Percentiles rank a stretch among this genome's conserved stretches.
Evolutionary conservation across 768 basidiomycete species (phyloP).

Genomic region (Leucogyrophana mollusca): DNA sequence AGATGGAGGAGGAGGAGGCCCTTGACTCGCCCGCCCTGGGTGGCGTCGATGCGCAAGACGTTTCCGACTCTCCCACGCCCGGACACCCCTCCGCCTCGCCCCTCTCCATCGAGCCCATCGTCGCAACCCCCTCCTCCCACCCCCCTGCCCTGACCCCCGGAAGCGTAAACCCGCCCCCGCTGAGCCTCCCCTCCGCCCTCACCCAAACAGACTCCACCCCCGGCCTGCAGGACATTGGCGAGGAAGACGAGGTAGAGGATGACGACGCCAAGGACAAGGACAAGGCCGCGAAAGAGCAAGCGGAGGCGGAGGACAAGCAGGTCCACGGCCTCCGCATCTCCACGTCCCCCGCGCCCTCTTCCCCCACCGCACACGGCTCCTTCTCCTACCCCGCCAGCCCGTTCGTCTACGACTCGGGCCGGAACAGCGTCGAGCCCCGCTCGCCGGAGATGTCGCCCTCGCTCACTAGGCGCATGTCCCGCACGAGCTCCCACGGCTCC

Average conservation of each 20-base stretch:
- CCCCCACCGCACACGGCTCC: conserved; percentile 24
- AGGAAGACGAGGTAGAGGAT: conserved; percentile 50
- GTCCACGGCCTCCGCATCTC: conserved; percentile 58
- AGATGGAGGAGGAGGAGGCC: conserved; percentile 37
- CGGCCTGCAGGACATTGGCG: conserved; percentile 55
- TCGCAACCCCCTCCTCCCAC: conserved; percentile 33
- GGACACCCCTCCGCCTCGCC: conserved; percentile 9
- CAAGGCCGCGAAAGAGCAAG: conserved; percentile 17
- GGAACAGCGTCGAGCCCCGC: conserved; percentile 23
- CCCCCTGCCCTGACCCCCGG: conserved; percentile 15
- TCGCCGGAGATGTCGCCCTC: conserved; percentile 20
- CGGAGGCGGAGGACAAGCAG: conserved; percentile 15
- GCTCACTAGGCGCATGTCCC: conserved; percentile 21
- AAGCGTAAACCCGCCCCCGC: conserved; percentile 33
- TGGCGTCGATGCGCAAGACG: neutral
- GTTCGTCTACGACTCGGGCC: conserved; percentile 13
- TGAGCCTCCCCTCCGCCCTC: conserved; percentile 34
- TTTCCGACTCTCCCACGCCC: neutral
- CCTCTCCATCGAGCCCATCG: conserved; percentile 51
- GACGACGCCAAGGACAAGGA: conserved; percentile 17
- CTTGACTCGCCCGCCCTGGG: conserved; percentile 26
- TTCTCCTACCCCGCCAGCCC: conserved; percentile 23
- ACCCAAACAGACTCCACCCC: conserved; percentile 24
- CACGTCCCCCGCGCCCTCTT: conserved; percentile 38
- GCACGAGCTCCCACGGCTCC: conserved; percentile 25